These are phyloP conservation scores for Pyricularia sp. DNA, from an alignment of 2,329 filamentous ascomycete species.

Conservation along the genomic window DNA sequence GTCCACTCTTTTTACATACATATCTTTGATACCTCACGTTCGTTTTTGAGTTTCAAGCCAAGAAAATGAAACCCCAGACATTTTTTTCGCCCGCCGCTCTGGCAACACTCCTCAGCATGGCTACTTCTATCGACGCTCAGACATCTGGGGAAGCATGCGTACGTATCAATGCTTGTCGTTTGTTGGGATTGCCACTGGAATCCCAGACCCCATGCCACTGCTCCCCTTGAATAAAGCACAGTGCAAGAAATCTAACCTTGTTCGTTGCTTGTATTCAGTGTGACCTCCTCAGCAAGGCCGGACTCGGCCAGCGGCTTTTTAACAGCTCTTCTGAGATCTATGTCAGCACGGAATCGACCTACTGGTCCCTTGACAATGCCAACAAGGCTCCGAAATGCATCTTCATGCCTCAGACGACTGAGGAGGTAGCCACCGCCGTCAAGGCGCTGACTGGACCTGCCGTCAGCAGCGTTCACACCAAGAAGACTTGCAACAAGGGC, in stretches of 20 bases:
- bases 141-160: conserved; percentile 5
- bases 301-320: not conserved
- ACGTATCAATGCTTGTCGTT: not conserved
- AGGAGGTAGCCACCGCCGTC: not conserved
- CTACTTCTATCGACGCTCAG: too few relatives aligned
- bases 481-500: not conserved
- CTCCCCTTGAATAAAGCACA: not conserved
- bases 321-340: not conserved
- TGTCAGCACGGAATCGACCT: not conserved
- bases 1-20: too few relatives aligned
- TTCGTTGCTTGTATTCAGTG: not conserved
- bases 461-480: not conserved
- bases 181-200: not conserved
- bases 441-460: conserved; percentile 1
- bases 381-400: not conserved
- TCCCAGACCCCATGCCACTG: not conserved
- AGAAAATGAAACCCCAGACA: too few relatives aligned
- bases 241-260: not conserved
- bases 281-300: not conserved
- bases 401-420: not conserved
- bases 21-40: too few relatives aligned
- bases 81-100: too few relatives aligned
- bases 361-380: conserved; percentile 1
- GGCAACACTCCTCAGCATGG: too few relatives aligned
- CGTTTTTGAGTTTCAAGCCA: too few relatives aligned